These are phyloP conservation scores for Botrytis galanthina DNA, from an alignment of 2,329 filamentous ascomycete genomes.

Conservation along the genomic window DNA sequence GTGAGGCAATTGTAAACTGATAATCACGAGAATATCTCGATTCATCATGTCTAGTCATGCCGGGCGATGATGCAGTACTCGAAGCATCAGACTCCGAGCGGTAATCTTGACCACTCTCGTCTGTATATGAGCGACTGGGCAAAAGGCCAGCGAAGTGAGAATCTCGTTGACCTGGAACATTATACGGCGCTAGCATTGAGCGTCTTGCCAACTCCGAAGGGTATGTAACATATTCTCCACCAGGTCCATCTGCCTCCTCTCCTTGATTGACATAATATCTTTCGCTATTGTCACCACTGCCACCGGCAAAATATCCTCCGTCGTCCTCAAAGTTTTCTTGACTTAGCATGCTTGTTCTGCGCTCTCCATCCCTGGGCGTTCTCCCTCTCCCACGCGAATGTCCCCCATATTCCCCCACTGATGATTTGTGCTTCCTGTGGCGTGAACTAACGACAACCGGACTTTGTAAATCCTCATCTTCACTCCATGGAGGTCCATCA, in stretches of 20 bases:
- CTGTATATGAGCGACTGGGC: conserved; percentile 40
- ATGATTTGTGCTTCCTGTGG: conserved; percentile 82
- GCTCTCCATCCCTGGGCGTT: conserved; percentile 44
- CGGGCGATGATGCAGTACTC: conserved; percentile 58
- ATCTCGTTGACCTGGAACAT: conserved; percentile 48
- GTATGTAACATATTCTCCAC: conserved; percentile 79
- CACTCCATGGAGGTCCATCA: conserved; percentile 89
- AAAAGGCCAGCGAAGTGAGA: conserved; percentile 53
- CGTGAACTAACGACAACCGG: conserved; percentile 79
- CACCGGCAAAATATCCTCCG: conserved; percentile 64
- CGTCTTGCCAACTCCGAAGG: conserved; percentile 62
- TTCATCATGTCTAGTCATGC: conserved; percentile 61
- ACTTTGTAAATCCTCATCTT: conserved; percentile 92
- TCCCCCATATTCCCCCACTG: conserved; percentile 48
- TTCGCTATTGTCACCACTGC: conserved; percentile 68
- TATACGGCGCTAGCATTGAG: conserved; percentile 48
- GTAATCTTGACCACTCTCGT: conserved; percentile 41
- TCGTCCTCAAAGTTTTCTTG: conserved; percentile 56
- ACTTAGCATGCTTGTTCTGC: conserved; percentile 45
- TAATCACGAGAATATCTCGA: conserved; percentile 87
- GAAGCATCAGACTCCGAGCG: conserved; percentile 57
- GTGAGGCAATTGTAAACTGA: conserved; percentile 90
- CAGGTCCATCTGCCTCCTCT: conserved; percentile 69
- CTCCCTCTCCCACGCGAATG: conserved; percentile 46
- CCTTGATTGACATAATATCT: conserved; percentile 71